Evolutionary conservation across 495 filamentous ascomycete species (phyloP).

Genomic region (Penicillium verhagenii): DNA sequence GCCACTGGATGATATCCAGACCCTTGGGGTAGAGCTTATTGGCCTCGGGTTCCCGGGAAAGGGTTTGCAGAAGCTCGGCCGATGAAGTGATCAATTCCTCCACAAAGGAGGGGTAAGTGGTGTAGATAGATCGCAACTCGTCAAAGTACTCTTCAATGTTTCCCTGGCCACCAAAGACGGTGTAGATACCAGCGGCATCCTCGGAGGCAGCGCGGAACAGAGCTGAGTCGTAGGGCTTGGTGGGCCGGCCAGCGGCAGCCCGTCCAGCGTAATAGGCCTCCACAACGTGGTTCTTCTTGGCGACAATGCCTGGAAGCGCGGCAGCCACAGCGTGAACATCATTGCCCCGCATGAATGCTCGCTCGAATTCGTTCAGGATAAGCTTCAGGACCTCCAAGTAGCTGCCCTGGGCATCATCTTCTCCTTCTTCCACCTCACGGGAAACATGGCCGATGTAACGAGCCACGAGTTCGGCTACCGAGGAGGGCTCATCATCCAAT

Average conservation of each 20-base stretch:
- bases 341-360: conserved; percentile 90
- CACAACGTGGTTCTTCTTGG: conserved; percentile 86
- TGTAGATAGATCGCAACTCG: conserved; percentile 86
- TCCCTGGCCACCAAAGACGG: conserved; percentile 96
- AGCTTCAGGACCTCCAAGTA: conserved; percentile 87
- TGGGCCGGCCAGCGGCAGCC: conserved; percentile 73
- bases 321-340: conserved; percentile 91
- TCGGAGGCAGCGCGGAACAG: conserved; percentile 86
- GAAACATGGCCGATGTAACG: conserved; percentile 89
- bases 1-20: conserved; percentile 89
- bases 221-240: conserved; percentile 88
- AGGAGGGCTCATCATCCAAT: conserved; percentile 96
- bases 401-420: conserved; percentile 80
- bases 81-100: conserved; percentile 77
- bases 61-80: conserved; percentile 74
- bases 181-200: conserved; percentile 74
- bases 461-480: conserved; percentile 82
- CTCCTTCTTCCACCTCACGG: conserved; percentile 80
- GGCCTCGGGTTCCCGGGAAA: conserved; percentile 82
- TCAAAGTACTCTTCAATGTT: conserved; percentile 99
- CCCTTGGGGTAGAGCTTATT: conserved; percentile 97
- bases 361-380: conserved; percentile 90
- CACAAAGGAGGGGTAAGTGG: conserved; percentile 85
- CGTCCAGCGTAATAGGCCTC: conserved; percentile 88
- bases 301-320: conserved; percentile 77